phyloP scores from a whole-genome alignment of 169 alveolate genomes.

The Eimeria tenella region DNA sequence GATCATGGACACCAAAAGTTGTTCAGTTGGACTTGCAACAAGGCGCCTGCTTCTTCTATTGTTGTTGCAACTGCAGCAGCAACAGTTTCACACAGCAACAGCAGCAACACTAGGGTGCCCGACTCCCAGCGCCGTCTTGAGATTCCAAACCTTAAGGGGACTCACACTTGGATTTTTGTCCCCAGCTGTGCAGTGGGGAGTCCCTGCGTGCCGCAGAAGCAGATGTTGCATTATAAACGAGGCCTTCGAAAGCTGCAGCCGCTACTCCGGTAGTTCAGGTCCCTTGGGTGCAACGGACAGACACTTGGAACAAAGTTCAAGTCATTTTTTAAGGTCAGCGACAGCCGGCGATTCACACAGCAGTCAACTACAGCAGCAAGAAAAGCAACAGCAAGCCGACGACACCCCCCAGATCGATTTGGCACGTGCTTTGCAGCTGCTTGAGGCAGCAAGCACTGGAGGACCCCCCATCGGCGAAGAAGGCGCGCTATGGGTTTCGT shows the following conservation, averaged over 20 bases:
- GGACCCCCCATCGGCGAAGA: conserved; percentile 16
- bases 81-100: background rate
- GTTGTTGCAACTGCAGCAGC: conserved; percentile 9
- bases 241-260: background rate
- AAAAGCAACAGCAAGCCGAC: conserved; percentile 4
- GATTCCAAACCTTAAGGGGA: background rate
- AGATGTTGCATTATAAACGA: background rate
- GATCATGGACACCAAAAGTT: no score
- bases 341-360: conserved; percentile 1
- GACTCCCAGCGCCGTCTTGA: background rate
- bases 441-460: conserved; percentile 64
- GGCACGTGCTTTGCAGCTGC: conserved; percentile 60
- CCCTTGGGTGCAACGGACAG: background rate
- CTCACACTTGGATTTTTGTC: background rate
- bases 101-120: background rate
- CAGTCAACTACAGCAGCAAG: background rate
- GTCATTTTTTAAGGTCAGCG: background rate
- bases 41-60: background rate
- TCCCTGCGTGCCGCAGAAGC: background rate
- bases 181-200: conserved; percentile 18
- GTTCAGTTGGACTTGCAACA: background rate
- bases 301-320: background rate
- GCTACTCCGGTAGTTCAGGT: background rate
- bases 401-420: conserved; percentile 53
- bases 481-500: background rate